These are phyloP conservation scores for Fragaria iinumae DNA, from an alignment of 306 rosid genomes.

Conservation along the genomic window DNA sequence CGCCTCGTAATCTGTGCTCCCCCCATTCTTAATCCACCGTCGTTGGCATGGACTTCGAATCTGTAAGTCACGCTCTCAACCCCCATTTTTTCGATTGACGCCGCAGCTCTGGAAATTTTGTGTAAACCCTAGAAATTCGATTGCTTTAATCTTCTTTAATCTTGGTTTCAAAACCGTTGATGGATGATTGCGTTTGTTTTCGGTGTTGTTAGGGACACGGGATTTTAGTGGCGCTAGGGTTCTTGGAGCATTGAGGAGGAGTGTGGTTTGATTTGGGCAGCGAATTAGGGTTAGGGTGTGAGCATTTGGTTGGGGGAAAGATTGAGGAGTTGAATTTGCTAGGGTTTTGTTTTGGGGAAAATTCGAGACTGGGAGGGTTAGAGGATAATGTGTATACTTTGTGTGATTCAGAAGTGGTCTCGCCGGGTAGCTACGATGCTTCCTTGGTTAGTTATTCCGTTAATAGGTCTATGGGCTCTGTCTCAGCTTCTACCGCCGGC, in stretches of 20 bases:
- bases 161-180: conserved; percentile 21
- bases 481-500: conserved; percentile 99
- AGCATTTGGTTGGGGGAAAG: conserved; percentile 27
- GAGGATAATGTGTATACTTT: conserved; percentile 99
- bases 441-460: conserved; percentile 97
- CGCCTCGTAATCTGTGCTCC: conserved; percentile 22
- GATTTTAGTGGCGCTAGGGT: conserved; percentile 62
- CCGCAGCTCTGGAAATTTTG: not conserved
- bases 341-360: conserved; percentile 36
- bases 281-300: conserved; percentile 53
- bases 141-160: conserved; percentile 16
- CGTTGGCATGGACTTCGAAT: conserved; percentile 30
- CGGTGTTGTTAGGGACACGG: conserved; percentile 28
- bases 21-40: conserved; percentile 11
- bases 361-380: conserved; percentile 59
- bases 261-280: conserved; percentile 39
- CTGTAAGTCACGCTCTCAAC: conserved; percentile 41
- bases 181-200: conserved; percentile 23
- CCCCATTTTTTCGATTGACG: conserved; percentile 36
- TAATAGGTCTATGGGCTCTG: conserved; percentile 93
- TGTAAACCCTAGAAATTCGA: conserved; percentile 21
- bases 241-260: conserved; percentile 43
- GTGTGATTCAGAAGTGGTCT: conserved; percentile 99
- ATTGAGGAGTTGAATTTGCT: conserved; percentile 20
- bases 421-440: conserved; percentile 99